Conservation (phyloP, 108 stramenopile species). For the Fistulifera pelliculosa region DNA sequence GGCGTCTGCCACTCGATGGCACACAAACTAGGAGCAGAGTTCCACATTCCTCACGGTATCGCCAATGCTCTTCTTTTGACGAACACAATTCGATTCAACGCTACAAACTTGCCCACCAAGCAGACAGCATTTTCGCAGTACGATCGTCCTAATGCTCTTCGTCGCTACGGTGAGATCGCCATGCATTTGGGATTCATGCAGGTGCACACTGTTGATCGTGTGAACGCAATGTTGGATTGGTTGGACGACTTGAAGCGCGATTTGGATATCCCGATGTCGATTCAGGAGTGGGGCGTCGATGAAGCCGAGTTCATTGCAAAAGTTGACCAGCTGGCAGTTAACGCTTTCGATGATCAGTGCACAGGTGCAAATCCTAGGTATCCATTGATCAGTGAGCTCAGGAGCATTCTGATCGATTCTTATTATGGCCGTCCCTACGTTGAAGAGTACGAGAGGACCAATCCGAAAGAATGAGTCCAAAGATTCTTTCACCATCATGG, state of each 20-base stretch:
- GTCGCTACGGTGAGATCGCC: slow-evolving; percentile 24
- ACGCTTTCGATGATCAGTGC: slow-evolving; percentile 41
- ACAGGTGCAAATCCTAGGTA: slow-evolving; percentile 32
- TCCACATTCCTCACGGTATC: slow-evolving; percentile 28
- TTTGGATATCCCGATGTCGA: slow-evolving; percentile 17
- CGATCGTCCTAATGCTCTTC: slow-evolving; percentile 12
- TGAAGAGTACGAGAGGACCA: no score
- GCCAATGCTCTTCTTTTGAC: slow-evolving; percentile 17
- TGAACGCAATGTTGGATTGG: slow-evolving; percentile 9
- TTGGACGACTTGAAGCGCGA: slow-evolving; percentile 17
- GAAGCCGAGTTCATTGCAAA: slow-evolving; percentile 18
- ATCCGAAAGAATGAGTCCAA: no score
- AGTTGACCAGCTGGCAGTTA: slow-evolving; percentile 21
- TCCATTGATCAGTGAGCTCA: slow-evolving; percentile 28
- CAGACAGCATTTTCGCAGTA: slow-evolving; percentile 15
- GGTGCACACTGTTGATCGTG: slow-evolving; percentile 2
- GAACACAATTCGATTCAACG: slow-evolving; percentile 15
- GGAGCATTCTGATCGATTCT: slow-evolving; percentile 21
- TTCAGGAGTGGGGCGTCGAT: slow-evolving; percentile 19
- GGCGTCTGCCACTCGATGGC: slow-evolving; percentile 29
- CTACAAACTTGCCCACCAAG: slow-evolving; percentile 18
- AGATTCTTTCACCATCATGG: no score
- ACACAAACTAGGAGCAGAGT: slow-evolving; percentile 26
- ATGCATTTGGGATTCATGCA: slow-evolving; percentile 16
- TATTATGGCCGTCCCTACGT: slow-evolving; percentile 19